Evolutionary conservation across 352 stramenopile species (phyloP).

Genomic region (Globisporangium lucens): DNA sequence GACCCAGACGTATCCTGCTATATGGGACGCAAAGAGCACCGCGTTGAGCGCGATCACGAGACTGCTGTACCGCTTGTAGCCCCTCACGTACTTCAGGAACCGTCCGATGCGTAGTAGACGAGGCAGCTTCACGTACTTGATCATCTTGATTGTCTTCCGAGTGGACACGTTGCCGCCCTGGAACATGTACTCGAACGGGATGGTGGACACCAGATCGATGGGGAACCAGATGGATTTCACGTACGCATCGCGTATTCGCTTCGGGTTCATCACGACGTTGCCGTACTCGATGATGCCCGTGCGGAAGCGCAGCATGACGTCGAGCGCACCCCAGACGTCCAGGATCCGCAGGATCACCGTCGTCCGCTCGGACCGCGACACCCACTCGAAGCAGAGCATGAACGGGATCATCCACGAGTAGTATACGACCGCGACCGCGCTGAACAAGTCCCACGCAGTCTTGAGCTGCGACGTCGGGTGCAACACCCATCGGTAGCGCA

Average conservation of each 20-base stretch:
- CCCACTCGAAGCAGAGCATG: conserved; percentile 73
- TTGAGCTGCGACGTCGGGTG: conserved; percentile 53
- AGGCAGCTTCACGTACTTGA: conserved; percentile 71
- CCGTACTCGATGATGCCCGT: conserved; percentile 61
- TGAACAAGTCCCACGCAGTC: conserved; percentile 54
- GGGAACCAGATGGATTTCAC: conserved; percentile 58
- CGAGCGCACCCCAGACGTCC: conserved; percentile 45
- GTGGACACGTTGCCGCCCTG: conserved; percentile 37
- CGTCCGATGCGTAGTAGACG: conserved; percentile 53
- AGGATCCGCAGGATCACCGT: conserved; percentile 43
- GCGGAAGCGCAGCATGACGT: conserved; percentile 54
- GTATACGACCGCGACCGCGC: conserved; percentile 52
- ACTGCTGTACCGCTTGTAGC: conserved; percentile 61
- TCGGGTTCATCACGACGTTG: conserved; percentile 52
- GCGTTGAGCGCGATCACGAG: conserved; percentile 47
- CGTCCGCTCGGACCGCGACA: conserved; percentile 23
- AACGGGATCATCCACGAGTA: conserved; percentile 76
- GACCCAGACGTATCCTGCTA: conserved; percentile 58
- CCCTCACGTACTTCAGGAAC: conserved; percentile 54
- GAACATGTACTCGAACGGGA: conserved; percentile 60
- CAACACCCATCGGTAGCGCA: conserved; percentile 45
- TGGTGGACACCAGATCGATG: conserved; percentile 52
- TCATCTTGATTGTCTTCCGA: conserved; percentile 71
- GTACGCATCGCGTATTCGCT: conserved; percentile 41
- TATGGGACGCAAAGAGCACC: conserved; percentile 50